A percentile compares a stretch with the other conserved stretches of the same genome.
Evolutionary conservation across 179 eudicot species (phyloP).

Genomic region (Silene vulgaris): DNA sequence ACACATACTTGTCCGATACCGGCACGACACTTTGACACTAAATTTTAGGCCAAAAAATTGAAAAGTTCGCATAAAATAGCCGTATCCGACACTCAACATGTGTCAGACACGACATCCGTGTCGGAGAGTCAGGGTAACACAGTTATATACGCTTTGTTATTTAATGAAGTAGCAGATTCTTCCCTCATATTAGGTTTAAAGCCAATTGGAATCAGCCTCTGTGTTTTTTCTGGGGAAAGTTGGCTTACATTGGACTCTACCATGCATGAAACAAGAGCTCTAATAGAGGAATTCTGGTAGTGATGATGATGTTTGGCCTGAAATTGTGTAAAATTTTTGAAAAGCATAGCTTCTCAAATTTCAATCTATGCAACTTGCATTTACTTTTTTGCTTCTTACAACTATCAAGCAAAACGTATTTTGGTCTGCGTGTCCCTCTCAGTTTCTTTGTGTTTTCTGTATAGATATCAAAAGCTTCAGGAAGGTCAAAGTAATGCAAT

Average conservation of each 20-base stretch:
- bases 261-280: background rate
- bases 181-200: background rate
- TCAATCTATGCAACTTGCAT: background rate
- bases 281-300: background rate
- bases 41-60: too few relatives aligned
- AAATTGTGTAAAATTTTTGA: background rate
- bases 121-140: background rate
- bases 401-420: background rate
- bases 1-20: too few relatives aligned
- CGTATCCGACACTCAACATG: too few relatives aligned
- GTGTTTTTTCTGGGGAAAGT: background rate
- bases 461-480: constrained; percentile 73
- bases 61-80: too few relatives aligned
- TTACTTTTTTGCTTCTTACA: background rate
- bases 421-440: background rate
- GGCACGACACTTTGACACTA: too few relatives aligned
- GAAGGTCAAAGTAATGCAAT: constrained; percentile 40
- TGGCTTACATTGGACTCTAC: background rate
- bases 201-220: background rate
- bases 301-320: background rate
- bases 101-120: too few relatives aligned
- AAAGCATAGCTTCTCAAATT: background rate
- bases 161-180: constrained; percentile 5
- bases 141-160: background rate
- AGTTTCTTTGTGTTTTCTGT: constrained; percentile 14